These are phyloP conservation scores for Allium cepa DNA, from an alignment of 106 monocot genomes.

Conservation along the genomic window DNA sequence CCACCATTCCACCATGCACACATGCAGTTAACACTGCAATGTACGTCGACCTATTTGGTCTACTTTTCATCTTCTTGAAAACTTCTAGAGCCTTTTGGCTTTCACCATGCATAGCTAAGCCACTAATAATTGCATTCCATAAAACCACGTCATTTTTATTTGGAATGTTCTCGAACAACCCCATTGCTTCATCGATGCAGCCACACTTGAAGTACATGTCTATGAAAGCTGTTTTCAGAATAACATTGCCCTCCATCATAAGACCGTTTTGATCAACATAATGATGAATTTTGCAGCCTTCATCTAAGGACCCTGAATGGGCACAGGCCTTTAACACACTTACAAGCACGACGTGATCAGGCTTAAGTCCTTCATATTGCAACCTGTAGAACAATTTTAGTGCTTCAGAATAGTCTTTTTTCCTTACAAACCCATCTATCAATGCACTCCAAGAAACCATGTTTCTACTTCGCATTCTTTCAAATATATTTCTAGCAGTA, in stretches of 20 bases:
- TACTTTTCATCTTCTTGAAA: slow-evolving; percentile 35
- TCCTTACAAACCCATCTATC: slow-evolving; percentile 44
- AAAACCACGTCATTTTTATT: slow-evolving; percentile 35
- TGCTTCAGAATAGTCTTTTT: slow-evolving; percentile 34
- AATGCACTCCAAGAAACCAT: slow-evolving; percentile 77
- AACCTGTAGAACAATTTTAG: slow-evolving; percentile 31
- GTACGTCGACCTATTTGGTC: slow-evolving; percentile 48
- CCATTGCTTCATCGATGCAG: slow-evolving; percentile 34
- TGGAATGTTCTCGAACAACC: slow-evolving; percentile 34
- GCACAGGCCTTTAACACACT: slow-evolving; percentile 57
- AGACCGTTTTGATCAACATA: slow-evolving; percentile 14
- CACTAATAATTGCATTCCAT: slow-evolving; percentile 72
- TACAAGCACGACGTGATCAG: slow-evolving; percentile 35
- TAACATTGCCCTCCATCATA: slow-evolving; percentile 8
- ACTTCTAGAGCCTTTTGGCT: slow-evolving; percentile 29
- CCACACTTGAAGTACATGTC: slow-evolving; percentile 81
- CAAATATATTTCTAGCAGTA: slow-evolving; percentile 35
- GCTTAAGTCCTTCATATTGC: slow-evolving; percentile 21
- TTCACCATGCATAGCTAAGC: slow-evolving; percentile 63
- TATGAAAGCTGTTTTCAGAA: slow-evolving; percentile 46
- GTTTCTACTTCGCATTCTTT: slow-evolving; percentile 39
- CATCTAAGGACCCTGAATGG: slow-evolving; percentile 27
- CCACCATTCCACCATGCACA: slow-evolving; percentile 39
- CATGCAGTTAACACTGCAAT: slow-evolving; percentile 49
- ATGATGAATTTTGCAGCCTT: slow-evolving; percentile 38